Base-by-base conservation (phyloP, 306 rosid genomes). In the Dalbergia cochinchinensis region DNA sequence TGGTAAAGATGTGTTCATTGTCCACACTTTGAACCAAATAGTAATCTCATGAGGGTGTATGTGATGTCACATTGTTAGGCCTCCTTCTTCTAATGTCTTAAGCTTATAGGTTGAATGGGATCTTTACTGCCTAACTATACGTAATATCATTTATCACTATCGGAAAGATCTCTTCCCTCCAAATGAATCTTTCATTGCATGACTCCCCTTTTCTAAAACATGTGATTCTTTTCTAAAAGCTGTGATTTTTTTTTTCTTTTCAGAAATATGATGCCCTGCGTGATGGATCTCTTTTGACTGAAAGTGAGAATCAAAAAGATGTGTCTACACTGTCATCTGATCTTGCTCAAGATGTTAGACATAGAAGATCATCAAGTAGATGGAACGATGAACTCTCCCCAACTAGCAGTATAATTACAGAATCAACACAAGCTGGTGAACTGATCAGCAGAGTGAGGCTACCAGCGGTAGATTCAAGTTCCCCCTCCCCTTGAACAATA, bases 341-440 rank as follows among this genome's bases (percentile, higher is more conserved):
- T 89, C 81, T 80, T 60, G 76, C 94, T 81, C 75, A 69, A 74
- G 98, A 89, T 67, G 83, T 75, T 58, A 88, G 87, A 88, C 99
- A 93, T 76, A 90, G 80, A 87, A 89, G 93, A 88, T 88, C 97
- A 47, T 83, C 91, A 67, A 90, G 94, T 87, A 90, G 80, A 83
- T 78, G 90, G 90, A 96, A 88, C 15, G 99, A 86, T 69, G 99
- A 93, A 76, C 83, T 84, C 87, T 90, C 97, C 71, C 92, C 93
- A 63, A 83, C 89, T 76, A 85, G 91, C 88, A 84, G 97, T 82
- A 65, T 88, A 50, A 79, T 93, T 68, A 87, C 91, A 42, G 98
- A 92, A 80, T 86, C 96, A 85, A 90, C 89, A 60, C 92, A 83
- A 81, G 92, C 92, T 55, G 93, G 98, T 82, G 98, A 94, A 79